Percentiles rank a stretch among this genome's conserved stretches.
Conservation (phyloP, 305 asterid genomes). For the Andrographis paniculata region DNA sequence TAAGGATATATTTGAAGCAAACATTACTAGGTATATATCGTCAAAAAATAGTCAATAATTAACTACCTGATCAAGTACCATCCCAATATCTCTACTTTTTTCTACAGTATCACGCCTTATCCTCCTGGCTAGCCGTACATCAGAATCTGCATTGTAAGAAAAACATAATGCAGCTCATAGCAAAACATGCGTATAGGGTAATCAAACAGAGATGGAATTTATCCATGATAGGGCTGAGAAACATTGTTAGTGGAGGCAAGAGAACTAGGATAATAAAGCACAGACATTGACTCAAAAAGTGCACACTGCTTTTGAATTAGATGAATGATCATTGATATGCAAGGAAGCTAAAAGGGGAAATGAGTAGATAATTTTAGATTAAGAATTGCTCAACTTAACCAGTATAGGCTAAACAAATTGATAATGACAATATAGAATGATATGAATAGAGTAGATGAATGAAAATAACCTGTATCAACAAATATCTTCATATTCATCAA, state of each 20-base stretch:
- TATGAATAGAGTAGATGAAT: background rate
- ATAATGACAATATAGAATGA: background rate
- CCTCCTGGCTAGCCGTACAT: constrained; percentile 94
- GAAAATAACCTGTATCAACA: constrained; percentile 87
- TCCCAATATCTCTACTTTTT: constrained; percentile 85
- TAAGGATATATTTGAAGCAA: background rate
- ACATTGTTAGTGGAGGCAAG: background rate
- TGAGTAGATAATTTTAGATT: no score
- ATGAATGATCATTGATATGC: background rate
- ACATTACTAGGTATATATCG: background rate
- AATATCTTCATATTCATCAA: constrained; percentile 94
- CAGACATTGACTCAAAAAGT: no score
- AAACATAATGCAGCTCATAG: constrained; percentile 18
- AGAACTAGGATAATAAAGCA: background rate
- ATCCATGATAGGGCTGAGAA: no score
- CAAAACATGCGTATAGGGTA: constrained; percentile 25
- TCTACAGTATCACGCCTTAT: constrained; percentile 93
- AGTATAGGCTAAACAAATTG: no score
- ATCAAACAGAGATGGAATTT: no score
- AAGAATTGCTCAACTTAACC: background rate
- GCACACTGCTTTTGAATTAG: background rate
- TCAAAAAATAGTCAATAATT: constrained; percentile 7
- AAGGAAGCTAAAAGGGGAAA: background rate
- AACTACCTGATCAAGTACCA: constrained; percentile 89
- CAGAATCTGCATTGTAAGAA: constrained; percentile 77